Percentiles rank a stretch among this genome's conserved stretches.
These are phyloP conservation scores for Anisogramma anomala DNA, from an alignment of 2,329 filamentous ascomycete species.

Conservation along the genomic window DNA sequence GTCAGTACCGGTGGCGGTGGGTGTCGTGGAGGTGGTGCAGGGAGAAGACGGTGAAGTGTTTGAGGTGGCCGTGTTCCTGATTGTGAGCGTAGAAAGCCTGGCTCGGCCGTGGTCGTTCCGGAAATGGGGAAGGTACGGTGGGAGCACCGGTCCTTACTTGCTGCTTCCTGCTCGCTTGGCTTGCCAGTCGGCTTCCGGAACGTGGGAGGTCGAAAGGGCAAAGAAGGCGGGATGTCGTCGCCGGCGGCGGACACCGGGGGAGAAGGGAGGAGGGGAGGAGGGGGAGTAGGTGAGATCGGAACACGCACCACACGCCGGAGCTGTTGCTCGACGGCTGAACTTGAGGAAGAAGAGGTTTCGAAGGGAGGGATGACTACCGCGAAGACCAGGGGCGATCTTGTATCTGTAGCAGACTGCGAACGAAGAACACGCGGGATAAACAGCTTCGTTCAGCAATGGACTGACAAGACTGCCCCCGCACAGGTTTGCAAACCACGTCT, in stretches of 20 bases:
- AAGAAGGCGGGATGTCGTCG: neutral
- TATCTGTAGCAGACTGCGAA: neutral
- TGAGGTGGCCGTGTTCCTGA: neutral
- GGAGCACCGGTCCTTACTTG: constrained; percentile 8
- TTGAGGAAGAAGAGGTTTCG: constrained; percentile 1
- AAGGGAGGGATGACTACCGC: neutral
- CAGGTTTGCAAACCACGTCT: neutral
- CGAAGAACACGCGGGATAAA: neutral
- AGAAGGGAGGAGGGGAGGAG: constrained; percentile 1
- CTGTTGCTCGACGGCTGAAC: constrained; percentile 10
- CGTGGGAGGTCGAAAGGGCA: too few relatives aligned
- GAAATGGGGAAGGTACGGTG: constrained; percentile 3
- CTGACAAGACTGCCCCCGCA: neutral
- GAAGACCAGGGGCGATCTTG: constrained; percentile 11
- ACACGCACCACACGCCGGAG: constrained; percentile 6
- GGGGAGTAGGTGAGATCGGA: neutral
- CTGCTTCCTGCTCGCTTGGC: constrained; percentile 3
- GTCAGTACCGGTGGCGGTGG: neutral
- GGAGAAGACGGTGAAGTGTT: constrained; percentile 3
- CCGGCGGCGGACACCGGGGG: constrained; percentile 3
- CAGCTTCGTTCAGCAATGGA: neutral
- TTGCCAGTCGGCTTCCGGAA: neutral
- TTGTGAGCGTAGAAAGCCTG: constrained; percentile 2
- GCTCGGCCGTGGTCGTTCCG: constrained; percentile 4
- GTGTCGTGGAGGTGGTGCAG: neutral